These are phyloP conservation scores for Gossypium thurberi DNA, from an alignment of 345 rosid genomes.

Conservation along the genomic window DNA sequence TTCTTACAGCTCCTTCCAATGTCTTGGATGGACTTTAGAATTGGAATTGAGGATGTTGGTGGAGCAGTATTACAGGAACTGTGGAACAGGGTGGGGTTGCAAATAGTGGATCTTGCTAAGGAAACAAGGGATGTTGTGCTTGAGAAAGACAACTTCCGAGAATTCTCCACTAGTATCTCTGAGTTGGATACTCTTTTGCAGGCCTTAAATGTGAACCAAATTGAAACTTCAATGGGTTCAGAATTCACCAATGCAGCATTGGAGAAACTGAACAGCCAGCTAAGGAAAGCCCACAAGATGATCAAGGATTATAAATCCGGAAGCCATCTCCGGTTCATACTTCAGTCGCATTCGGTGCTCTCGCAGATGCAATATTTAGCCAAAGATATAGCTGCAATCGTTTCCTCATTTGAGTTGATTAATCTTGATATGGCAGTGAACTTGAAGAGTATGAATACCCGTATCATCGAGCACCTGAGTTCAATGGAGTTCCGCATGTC, in stretches of 20 bases:
- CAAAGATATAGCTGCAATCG: constrained; percentile 35
- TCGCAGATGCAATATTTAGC: constrained; percentile 29
- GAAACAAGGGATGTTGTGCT: constrained; percentile 34
- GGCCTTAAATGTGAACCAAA: constrained; percentile 24
- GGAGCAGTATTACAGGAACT: constrained; percentile 30
- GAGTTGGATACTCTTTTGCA: constrained; percentile 24
- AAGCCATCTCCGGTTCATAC: constrained; percentile 30
- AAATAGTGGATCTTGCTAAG: constrained; percentile 20
- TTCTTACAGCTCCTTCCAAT: not conserved
- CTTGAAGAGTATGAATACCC: constrained; percentile 24
- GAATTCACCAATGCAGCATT: constrained; percentile 23
- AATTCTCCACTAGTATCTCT: constrained; percentile 27
- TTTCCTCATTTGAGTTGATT: constrained; percentile 35
- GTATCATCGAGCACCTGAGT: constrained; percentile 20
- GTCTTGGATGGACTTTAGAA: constrained; percentile 6
- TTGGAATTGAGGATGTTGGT: constrained; percentile 28
- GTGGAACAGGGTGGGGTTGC: constrained; percentile 32
- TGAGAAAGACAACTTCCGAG: constrained; percentile 28
- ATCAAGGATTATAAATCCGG: constrained; percentile 31
- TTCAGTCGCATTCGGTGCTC: constrained; percentile 23
- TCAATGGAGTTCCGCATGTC: constrained; percentile 31
- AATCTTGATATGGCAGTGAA: constrained; percentile 30
- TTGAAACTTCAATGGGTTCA: constrained; percentile 30
- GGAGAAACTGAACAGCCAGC: constrained; percentile 26
- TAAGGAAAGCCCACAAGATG: constrained; percentile 25